phyloP scores from a whole-genome alignment of 2,329 filamentous ascomycete species.

The Verticillium alfalfae region DNA sequence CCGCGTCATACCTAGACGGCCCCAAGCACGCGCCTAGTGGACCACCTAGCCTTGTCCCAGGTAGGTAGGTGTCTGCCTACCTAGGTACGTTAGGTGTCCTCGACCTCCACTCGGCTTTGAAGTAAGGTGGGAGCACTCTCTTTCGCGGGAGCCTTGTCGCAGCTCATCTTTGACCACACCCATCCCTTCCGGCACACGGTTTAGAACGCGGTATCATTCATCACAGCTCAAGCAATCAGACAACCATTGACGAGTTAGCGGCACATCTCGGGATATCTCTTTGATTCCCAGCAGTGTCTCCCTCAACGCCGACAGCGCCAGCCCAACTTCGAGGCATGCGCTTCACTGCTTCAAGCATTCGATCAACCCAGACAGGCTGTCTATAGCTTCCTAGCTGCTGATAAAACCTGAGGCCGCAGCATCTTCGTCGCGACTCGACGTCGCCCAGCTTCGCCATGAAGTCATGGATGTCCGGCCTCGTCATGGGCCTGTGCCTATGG shows the following conservation, averaged over 20 bases:
- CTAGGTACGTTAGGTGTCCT: neutral
- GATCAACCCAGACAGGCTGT: neutral
- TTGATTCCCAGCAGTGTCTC: neutral
- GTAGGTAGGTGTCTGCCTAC: too few relatives aligned
- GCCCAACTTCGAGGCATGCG: neutral
- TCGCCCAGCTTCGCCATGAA: slow-evolving; percentile 39
- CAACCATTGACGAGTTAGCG: too few relatives aligned
- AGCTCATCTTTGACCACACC: neutral
- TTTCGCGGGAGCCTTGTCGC: neutral
- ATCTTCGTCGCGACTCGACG: neutral
- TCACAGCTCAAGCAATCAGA: neutral
- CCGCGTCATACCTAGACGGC: neutral
- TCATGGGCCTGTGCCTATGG: slow-evolving; percentile 49
- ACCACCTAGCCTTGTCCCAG: too few relatives aligned
- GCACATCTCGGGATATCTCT: too few relatives aligned
- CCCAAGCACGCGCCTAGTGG: too few relatives aligned
- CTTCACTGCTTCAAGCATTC: neutral
- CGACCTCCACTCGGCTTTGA: neutral
- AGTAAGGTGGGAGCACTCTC: too few relatives aligned
- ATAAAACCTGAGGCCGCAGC: neutral
- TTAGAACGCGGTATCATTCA: neutral
- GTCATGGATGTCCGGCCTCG: slow-evolving; percentile 43
- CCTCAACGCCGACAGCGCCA: neutral
- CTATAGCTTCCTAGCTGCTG: neutral
- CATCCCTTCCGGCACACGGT: neutral